A percentile compares a stretch with the other conserved stretches of the same genome.
These are phyloP conservation scores for Umbelopsis isabellina DNA, from an alignment of 192 early-diverging fungal species.

Conservation along the genomic window DNA sequence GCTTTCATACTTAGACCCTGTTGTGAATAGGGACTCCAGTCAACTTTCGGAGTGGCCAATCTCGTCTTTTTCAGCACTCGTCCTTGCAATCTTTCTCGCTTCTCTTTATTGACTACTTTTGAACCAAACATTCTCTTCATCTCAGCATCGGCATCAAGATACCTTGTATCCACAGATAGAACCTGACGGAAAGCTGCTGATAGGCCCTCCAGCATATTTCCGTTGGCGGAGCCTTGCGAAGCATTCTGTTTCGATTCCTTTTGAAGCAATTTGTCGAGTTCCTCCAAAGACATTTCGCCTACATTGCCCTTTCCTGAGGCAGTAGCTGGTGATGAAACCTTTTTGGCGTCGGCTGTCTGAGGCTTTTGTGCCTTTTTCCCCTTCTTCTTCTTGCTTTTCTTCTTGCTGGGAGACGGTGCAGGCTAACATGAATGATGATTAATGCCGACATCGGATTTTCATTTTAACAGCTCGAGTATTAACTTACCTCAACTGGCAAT, in stretches of 20 bases:
- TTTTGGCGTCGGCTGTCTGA: constrained; percentile 7
- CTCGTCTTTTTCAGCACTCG: constrained; percentile 54
- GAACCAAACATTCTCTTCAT: constrained; percentile 91
- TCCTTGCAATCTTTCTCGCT: constrained; percentile 19
- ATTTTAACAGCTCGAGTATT: neutral
- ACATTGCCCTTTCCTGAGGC: constrained; percentile 30
- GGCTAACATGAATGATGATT: neutral
- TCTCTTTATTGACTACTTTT: constrained; percentile 64
- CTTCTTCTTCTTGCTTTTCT: constrained; percentile 57
- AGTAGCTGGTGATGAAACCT: constrained; percentile 5
- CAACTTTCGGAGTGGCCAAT: constrained; percentile 70
- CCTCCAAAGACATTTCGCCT: constrained; percentile 61
- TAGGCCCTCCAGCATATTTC: neutral
- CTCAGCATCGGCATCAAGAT: constrained; percentile 84
- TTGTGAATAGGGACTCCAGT: constrained; percentile 68
- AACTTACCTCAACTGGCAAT: constrained; percentile 22
- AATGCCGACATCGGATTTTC: neutral
- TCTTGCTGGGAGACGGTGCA: constrained; percentile 39
- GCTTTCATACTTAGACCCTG: constrained; percentile 55
- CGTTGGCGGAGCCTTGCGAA: neutral
- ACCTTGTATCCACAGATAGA: constrained; percentile 63
- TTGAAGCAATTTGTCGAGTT: constrained; percentile 66
- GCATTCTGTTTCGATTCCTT: constrained; percentile 65
- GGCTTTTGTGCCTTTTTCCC: constrained; percentile 47
- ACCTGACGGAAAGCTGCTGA: constrained; percentile 31